phyloP scores from a whole-genome alignment of 2,329 filamentous ascomycete species.

The Magnaporthiopsis poae region DNA sequence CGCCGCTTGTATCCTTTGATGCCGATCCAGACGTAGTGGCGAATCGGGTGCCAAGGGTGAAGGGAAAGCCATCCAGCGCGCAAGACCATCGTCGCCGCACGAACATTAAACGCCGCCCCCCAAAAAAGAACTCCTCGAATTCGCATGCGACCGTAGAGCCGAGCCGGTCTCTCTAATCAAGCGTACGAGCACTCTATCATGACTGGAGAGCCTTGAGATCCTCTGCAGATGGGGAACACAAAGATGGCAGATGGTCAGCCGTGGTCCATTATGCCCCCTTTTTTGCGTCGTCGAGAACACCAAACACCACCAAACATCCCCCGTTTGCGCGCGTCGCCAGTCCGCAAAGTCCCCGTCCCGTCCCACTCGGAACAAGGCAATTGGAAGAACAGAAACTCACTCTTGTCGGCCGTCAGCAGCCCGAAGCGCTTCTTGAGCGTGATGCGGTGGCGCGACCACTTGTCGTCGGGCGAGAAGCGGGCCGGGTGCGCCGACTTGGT shows the following conservation, averaged over 20 bases:
- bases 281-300: background rate
- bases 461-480: slow-evolving; percentile 94
- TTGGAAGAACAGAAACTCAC: slow-evolving; percentile 27
- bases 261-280: background rate
- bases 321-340: background rate
- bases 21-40: background rate
- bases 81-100: background rate
- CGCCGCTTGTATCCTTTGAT: background rate
- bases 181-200: background rate
- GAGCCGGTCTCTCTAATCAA: background rate
- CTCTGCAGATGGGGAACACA: slow-evolving; percentile 4
- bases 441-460: slow-evolving; percentile 92
- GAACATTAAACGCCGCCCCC: background rate
- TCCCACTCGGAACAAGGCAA: background rate
- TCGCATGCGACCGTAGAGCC: background rate
- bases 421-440: slow-evolving; percentile 90
- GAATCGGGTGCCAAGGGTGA: background rate
- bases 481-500: slow-evolving; percentile 95
- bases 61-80: background rate
- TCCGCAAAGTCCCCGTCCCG: background rate
- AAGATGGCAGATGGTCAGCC: background rate
- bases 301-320: background rate
- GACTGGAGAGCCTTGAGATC: slow-evolving; percentile 12
- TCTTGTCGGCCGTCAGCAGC: slow-evolving; percentile 72
- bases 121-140: background rate